Evolutionary conservation across 73 alveolate genomes (phyloP).

Genomic region (Paraurostyla sp.): DNA sequence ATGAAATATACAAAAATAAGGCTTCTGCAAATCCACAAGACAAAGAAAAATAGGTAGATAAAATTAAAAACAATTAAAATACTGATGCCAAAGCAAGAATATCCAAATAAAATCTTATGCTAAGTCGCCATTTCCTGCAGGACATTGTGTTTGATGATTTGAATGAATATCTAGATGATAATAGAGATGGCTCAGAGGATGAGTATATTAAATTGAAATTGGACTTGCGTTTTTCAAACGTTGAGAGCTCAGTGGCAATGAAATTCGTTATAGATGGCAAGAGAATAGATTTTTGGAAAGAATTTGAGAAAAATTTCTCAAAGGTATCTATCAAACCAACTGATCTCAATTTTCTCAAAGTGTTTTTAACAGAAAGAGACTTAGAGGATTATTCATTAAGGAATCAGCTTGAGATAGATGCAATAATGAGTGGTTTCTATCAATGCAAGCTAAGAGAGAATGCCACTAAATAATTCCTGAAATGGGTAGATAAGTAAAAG

Average conservation of each 20-base stretch:
- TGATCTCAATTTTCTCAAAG: slow-evolving; percentile 33
- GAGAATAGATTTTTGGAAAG: slow-evolving; percentile 13
- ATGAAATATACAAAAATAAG: not conserved
- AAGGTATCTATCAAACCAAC: slow-evolving; percentile 41
- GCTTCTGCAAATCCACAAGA: not conserved
- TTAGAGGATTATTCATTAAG: not conserved
- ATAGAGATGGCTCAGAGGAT: not conserved
- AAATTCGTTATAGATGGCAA: not conserved
- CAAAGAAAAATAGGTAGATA: not conserved
- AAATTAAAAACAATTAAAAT: not conserved
- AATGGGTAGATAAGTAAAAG: slow-evolving; percentile 7
- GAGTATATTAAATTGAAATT: not conserved
- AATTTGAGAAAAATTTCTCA: not conserved
- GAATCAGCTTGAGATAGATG: not conserved
- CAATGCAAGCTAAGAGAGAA: not conserved
- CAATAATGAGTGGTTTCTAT: slow-evolving; percentile 8
- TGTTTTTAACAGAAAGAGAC: slow-evolving; percentile 23
- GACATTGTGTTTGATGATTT: slow-evolving; percentile 14
- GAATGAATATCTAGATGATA: not conserved
- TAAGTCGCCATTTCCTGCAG: slow-evolving; percentile 5
- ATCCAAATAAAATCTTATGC: not conserved
- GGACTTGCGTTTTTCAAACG: slow-evolving; percentile 34
- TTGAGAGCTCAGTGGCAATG: slow-evolving; percentile 15
- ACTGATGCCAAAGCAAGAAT: not conserved
- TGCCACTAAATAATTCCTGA: slow-evolving; percentile 16